Evolutionary conservation across 2,329 filamentous ascomycete genomes (phyloP).

Genomic region (Fusarium secorum): DNA sequence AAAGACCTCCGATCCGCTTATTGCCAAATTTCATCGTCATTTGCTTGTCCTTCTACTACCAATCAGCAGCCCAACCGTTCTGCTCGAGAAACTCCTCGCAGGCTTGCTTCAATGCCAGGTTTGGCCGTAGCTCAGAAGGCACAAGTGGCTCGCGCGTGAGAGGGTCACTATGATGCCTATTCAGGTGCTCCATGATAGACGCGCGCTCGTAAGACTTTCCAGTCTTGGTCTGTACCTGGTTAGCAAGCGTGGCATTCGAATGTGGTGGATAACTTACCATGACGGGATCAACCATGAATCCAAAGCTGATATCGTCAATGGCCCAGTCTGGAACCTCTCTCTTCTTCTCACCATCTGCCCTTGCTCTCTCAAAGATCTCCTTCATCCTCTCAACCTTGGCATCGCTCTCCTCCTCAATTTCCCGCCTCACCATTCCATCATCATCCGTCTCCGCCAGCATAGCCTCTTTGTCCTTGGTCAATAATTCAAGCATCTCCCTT

Average conservation of each 20-base stretch:
- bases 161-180: constrained; percentile 78
- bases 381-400: constrained; percentile 55
- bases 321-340: constrained; percentile 77
- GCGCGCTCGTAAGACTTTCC: constrained; percentile 91
- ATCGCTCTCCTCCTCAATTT: constrained; percentile 58
- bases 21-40: background rate
- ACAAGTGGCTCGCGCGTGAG: constrained; percentile 79
- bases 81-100: constrained; percentile 85
- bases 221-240: constrained; percentile 70
- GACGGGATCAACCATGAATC: constrained; percentile 76
- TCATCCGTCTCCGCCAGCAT: constrained; percentile 51
- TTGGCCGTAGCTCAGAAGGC: constrained; percentile 77
- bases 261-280: constrained; percentile 52
- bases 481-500: constrained; percentile 61
- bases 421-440: constrained; percentile 57
- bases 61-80: constrained; percentile 94
- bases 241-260: background rate
- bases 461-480: constrained; percentile 58
- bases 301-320: constrained; percentile 79
- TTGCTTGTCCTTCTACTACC: constrained; percentile 57
- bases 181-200: constrained; percentile 85
- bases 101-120: constrained; percentile 80
- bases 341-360: constrained; percentile 53
- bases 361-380: constrained; percentile 61
- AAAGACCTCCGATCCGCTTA: background rate